Percentiles rank a stretch among this genome's conserved stretches.
phyloP scores from a whole-genome alignment of 2,329 filamentous ascomycete species.

The Metarhizium anisopliae region DNA sequence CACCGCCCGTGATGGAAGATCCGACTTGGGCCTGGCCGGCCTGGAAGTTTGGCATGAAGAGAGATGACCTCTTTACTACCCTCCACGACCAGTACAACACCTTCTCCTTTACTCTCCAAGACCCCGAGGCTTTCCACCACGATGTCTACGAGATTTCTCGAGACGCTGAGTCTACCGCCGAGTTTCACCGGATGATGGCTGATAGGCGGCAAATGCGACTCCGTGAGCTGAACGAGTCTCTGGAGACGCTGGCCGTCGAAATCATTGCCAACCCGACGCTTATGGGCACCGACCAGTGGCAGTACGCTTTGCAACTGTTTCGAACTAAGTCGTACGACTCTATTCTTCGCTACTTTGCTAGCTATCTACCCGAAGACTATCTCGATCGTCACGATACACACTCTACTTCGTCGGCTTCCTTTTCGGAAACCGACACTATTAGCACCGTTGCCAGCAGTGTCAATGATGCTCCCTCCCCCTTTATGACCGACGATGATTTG shows the following conservation, averaged over 20 bases:
- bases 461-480: constrained; percentile 25
- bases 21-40: constrained; percentile 44
- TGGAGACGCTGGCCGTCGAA: constrained; percentile 50
- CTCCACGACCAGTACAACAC: constrained; percentile 54
- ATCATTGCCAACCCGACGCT: constrained; percentile 51
- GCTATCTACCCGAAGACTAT: constrained; percentile 45
- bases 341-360: constrained; percentile 50
- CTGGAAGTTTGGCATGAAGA: constrained; percentile 56
- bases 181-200: constrained; percentile 46
- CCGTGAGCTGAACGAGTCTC: constrained; percentile 43
- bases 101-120: constrained; percentile 44
- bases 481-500: constrained; percentile 33
- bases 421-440: constrained; percentile 27
- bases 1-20: constrained; percentile 40
- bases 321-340: constrained; percentile 50
- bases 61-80: constrained; percentile 46
- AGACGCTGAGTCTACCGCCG: constrained; percentile 37
- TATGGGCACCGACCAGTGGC: constrained; percentile 51
- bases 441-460: constrained; percentile 31
- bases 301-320: constrained; percentile 49
- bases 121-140: constrained; percentile 52
- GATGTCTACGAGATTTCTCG: constrained; percentile 51
- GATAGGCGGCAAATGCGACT: constrained; percentile 45
- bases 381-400: constrained; percentile 28
- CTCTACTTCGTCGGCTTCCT: constrained; percentile 28